Conservation (phyloP, 768 basidiomycete species). For the Lactarius trivialis region DNA sequence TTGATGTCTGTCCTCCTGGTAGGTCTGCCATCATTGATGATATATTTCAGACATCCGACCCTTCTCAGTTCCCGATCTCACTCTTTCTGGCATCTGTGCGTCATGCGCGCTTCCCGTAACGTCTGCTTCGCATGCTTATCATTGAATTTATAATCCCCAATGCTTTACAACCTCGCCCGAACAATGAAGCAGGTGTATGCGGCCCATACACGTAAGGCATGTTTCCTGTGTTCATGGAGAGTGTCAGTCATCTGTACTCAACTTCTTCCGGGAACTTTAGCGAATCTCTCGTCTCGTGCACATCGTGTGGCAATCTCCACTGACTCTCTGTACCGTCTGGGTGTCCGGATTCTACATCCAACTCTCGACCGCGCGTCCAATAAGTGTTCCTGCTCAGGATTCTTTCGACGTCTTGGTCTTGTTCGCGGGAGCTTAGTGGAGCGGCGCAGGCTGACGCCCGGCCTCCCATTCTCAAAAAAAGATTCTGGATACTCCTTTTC, state of each 20-base stretch:
- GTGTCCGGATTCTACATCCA: background rate
- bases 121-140: background rate
- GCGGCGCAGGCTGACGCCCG: background rate
- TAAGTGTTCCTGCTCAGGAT: background rate
- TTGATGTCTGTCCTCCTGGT: background rate
- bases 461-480: background rate
- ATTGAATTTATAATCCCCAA: background rate
- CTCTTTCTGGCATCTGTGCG: background rate
- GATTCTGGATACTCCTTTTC: background rate
- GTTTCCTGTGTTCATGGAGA: background rate
- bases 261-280: background rate
- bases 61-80: background rate
- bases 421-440: background rate
- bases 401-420: background rate
- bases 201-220: background rate
- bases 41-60: background rate
- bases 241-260: background rate
- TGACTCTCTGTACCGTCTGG: constrained; percentile 7
- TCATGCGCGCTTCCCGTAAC: background rate
- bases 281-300: constrained; percentile 1
- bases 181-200: background rate
- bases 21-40: background rate
- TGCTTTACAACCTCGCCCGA: background rate
- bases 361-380: background rate
- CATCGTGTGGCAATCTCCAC: constrained; percentile 6